phyloP scores from a whole-genome alignment of 2,329 filamentous ascomycete species.

The Aureobasidium sp. region DNA sequence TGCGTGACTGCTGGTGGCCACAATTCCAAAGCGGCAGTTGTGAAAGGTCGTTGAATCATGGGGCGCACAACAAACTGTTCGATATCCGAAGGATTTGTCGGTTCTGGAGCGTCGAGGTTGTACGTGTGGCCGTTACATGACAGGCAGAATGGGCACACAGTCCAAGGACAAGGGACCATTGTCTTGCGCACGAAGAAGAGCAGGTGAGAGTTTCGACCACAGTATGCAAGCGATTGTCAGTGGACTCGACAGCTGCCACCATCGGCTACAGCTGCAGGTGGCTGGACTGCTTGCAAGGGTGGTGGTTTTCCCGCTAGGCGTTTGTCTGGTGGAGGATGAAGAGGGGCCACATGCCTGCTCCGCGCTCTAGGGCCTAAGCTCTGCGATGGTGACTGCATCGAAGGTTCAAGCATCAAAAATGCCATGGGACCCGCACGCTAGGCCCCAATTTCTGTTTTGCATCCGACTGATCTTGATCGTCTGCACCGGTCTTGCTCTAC shows the following conservation, averaged over 20 bases:
- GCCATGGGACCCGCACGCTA: slow-evolving; percentile 16
- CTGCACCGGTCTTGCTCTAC: slow-evolving; percentile 1
- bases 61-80: neutral
- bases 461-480: slow-evolving; percentile 9
- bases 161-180: neutral
- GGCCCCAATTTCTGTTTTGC: slow-evolving; percentile 10
- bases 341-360: slow-evolving; percentile 13
- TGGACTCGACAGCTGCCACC: slow-evolving; percentile 4
- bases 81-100: slow-evolving; percentile 1
- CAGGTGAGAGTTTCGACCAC: neutral
- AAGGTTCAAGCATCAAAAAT: slow-evolving; percentile 14
- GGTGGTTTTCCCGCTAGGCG: slow-evolving; percentile 8
- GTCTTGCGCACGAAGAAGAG: neutral
- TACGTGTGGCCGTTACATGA: slow-evolving; percentile 10
- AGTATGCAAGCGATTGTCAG: slow-evolving; percentile 9
- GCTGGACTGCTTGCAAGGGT: slow-evolving; percentile 6
- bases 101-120: slow-evolving; percentile 4
- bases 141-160: neutral
- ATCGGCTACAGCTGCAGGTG: slow-evolving; percentile 10
- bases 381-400: slow-evolving; percentile 6
- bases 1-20: neutral
- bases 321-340: slow-evolving; percentile 4
- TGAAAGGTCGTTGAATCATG: slow-evolving; percentile 13
- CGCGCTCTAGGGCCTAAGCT: slow-evolving; percentile 7
- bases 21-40: slow-evolving; percentile 13